Evolutionary conservation across 371 early-diverging fungal species (phyloP).

Genomic region (Coemansia sp.): DNA sequence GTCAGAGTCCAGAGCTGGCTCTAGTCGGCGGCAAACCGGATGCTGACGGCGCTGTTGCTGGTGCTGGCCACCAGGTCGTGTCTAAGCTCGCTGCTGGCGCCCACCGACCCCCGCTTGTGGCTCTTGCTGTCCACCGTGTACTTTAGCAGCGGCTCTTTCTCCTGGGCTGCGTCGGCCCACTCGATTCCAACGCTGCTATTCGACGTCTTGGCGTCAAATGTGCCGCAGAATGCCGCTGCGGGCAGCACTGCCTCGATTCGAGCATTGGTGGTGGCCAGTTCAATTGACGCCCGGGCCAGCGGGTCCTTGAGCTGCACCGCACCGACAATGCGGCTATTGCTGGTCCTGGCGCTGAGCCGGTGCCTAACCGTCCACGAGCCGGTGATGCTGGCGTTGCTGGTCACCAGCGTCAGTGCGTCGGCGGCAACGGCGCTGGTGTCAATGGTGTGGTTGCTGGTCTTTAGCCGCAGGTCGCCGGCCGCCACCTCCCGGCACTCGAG

Average conservation of each 20-base stretch:
- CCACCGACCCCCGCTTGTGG: slow-evolving; percentile 31
- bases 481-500: slow-evolving; percentile 14
- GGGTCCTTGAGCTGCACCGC: slow-evolving; percentile 15
- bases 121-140: slow-evolving; percentile 23
- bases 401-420: slow-evolving; percentile 19
- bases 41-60: slow-evolving; percentile 11
- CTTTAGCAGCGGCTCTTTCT: slow-evolving; percentile 3
- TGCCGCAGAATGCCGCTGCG: slow-evolving; percentile 27
- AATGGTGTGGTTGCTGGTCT: slow-evolving; percentile 28
- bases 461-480: slow-evolving; percentile 12
- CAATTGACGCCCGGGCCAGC: slow-evolving; percentile 6
- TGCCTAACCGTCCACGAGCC: slow-evolving; percentile 29
- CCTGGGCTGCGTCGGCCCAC: neutral
- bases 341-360: slow-evolving; percentile 18
- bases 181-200: slow-evolving; percentile 9
- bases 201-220: slow-evolving; percentile 27
- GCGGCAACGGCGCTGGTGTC: slow-evolving; percentile 8
- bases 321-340: slow-evolving; percentile 31
- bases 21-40: slow-evolving; percentile 8
- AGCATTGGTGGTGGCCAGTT: slow-evolving; percentile 20
- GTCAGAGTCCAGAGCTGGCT: no score
- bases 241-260: slow-evolving; percentile 21
- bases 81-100: neutral
- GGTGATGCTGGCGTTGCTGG: slow-evolving; percentile 27
- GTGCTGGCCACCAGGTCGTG: slow-evolving; percentile 38